phyloP scores from a whole-genome alignment of 768 basidiomycete species.

The Hygrophorus russula region DNA sequence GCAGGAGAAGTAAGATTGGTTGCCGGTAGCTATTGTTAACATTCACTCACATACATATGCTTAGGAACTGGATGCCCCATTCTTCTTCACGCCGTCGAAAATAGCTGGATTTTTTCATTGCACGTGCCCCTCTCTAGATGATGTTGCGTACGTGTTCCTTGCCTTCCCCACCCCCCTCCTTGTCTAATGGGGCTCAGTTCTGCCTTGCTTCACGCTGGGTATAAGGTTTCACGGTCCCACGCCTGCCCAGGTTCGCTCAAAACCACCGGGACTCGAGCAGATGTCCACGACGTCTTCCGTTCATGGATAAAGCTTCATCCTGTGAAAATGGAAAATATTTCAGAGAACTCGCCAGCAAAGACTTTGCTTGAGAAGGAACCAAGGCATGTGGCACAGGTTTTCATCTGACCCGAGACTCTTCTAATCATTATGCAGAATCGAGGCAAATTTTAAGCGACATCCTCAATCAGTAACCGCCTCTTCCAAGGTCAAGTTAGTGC shows the following conservation, averaged over 20 bases:
- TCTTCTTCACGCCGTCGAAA: constrained; percentile 82
- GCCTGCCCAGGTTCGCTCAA: constrained; percentile 84
- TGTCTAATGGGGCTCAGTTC: constrained; percentile 38
- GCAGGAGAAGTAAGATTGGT: constrained; percentile 64
- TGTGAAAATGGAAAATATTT: constrained; percentile 75
- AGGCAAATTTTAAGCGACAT: constrained; percentile 72
- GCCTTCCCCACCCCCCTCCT: neutral
- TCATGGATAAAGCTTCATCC: constrained; percentile 79
- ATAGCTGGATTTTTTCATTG: constrained; percentile 79
- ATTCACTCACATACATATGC: neutral
- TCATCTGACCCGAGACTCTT: constrained; percentile 4
- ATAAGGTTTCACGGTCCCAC: constrained; percentile 84
- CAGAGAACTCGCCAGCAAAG: constrained; percentile 59
- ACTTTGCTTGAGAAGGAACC: constrained; percentile 58
- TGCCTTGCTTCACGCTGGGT: constrained; percentile 79
- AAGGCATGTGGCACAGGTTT: constrained; percentile 31
- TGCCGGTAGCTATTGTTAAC: neutral
- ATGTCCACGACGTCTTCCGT: constrained; percentile 75
- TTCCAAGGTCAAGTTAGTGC: constrained; percentile 64
- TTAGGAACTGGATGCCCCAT: constrained; percentile 67
- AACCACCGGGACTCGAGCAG: constrained; percentile 63
- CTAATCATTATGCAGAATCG: constrained; percentile 24
- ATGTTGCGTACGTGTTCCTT: constrained; percentile 50
- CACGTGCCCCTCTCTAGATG: constrained; percentile 60
- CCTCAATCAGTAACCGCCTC: constrained; percentile 49